These are phyloP conservation scores for Gloeopeniophorella convolvens DNA, from an alignment of 768 basidiomycete genomes.

Conservation along the genomic window DNA sequence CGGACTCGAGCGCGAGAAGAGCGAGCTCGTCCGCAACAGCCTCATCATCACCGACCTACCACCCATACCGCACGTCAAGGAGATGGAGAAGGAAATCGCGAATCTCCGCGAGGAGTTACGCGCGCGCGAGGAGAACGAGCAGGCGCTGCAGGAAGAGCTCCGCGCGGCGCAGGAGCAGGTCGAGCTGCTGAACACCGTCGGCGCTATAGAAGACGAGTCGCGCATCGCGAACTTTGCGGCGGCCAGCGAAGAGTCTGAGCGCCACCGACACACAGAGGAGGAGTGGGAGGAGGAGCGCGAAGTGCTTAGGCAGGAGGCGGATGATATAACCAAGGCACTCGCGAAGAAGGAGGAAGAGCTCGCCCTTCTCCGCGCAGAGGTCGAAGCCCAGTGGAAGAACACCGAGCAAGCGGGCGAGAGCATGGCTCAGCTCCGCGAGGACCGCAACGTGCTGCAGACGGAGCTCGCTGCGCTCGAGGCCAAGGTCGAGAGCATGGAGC, in stretches of 20 bases:
- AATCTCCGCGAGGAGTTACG: slow-evolving; percentile 40
- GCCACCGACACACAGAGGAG: slow-evolving; percentile 35
- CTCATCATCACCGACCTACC: slow-evolving; percentile 6
- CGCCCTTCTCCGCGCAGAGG: slow-evolving; percentile 46
- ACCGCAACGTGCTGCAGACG: slow-evolving; percentile 26
- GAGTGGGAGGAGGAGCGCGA: slow-evolving; percentile 48
- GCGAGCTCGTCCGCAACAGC: slow-evolving; percentile 31
- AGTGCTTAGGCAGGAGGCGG: slow-evolving; percentile 35
- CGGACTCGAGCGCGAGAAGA: slow-evolving; percentile 63
- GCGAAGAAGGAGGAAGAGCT: slow-evolving; percentile 28
- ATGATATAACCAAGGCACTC: slow-evolving; percentile 33
- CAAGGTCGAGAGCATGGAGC: slow-evolving; percentile 38
- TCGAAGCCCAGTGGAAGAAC: slow-evolving; percentile 66
- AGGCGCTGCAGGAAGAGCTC: slow-evolving; percentile 47
- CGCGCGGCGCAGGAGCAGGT: slow-evolving; percentile 53
- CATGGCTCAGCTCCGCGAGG: slow-evolving; percentile 32
- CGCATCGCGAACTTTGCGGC: slow-evolving; percentile 28
- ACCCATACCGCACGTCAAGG: slow-evolving; percentile 25
- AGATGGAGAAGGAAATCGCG: slow-evolving; percentile 40
- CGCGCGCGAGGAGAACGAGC: slow-evolving; percentile 47
- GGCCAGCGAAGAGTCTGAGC: slow-evolving; percentile 32
- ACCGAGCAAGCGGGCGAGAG: slow-evolving; percentile 52
- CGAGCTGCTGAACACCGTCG: slow-evolving; percentile 40
- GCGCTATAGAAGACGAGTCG: slow-evolving; percentile 33
- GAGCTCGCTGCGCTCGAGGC: slow-evolving; percentile 25